Conservation (phyloP, 1,284 basidiomycete species). For the Microbotryum lychnidis-dioicae region DNA sequence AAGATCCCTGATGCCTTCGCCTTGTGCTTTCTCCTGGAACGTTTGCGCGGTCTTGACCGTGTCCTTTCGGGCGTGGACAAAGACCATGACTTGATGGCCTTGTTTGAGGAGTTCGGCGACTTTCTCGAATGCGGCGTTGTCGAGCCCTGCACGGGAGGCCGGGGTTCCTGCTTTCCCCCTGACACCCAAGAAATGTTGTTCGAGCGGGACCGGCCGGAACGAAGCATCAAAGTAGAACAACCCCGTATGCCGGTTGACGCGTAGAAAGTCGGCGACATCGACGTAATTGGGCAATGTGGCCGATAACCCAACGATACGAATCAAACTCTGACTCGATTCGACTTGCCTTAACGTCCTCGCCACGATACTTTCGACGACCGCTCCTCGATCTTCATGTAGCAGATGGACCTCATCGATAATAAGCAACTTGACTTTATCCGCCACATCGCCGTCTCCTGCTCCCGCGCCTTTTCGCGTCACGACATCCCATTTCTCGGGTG, state of each 20-base stretch:
- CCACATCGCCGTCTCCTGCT: constrained; percentile 74
- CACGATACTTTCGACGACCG: constrained; percentile 97
- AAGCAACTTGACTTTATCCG: constrained; percentile 80
- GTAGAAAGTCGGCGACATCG: constrained; percentile 91
- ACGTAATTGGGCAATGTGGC: constrained; percentile 96
- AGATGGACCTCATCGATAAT: constrained; percentile 99
- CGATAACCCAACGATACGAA: constrained; percentile 96
- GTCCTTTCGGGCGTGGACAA: constrained; percentile 96
- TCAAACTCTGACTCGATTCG: constrained; percentile 92
- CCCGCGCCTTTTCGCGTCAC: constrained; percentile 95
- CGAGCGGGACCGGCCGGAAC: constrained; percentile 91
- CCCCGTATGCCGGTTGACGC: constrained; percentile 82
- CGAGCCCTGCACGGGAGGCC: constrained; percentile 75
- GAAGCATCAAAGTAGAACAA: constrained; percentile 98
- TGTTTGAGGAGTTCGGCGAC: constrained; percentile 70
- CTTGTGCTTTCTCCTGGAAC: constrained; percentile 70
- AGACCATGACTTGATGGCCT: constrained; percentile 99
- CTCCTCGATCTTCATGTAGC: constrained; percentile 93
- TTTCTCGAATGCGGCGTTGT: constrained; percentile 84
- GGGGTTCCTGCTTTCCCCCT: constrained; percentile 78
- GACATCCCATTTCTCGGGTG: constrained; percentile 99
- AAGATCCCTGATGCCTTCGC: constrained; percentile 64
- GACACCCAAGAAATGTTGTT: constrained; percentile 95
- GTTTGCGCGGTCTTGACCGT: constrained; percentile 86
- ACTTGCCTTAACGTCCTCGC: constrained; percentile 89